Base-by-base conservation (phyloP, 2,329 filamentous ascomycete species). In the Coniochaeta hoffmannii region DNA sequence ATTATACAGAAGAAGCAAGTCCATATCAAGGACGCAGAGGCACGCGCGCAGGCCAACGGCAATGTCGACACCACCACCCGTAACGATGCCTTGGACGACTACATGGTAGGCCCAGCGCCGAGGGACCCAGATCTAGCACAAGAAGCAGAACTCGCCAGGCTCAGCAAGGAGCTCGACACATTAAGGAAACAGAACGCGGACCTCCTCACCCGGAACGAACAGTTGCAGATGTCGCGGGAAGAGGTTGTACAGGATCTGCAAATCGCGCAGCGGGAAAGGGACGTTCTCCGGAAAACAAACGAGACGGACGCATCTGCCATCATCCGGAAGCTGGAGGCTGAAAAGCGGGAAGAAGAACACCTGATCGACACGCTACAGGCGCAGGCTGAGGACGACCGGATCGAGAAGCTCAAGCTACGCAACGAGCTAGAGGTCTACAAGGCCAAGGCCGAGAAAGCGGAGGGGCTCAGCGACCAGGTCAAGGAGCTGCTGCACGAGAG, bases 361-460 rank as follows among this genome's bases (percentile, higher is more conserved):
- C 75, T 90, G 52, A 91, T 92, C 64, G 83, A 84, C 36, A 80
- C 76, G 24, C 81, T 90, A 61, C 88, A 92, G 66, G 78, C 79
- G 19, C 81, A 88, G 61, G 71, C 86, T 11, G 81, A 87, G 56
- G 74, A 78, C 31, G 69, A 78, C 58, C 71, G 72, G 17, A 66
- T 72, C 15, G 67, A 71, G 66, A 80, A 73, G 60, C 72, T 73
- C 44, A 72, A 69, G 26, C 65, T 81, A 31, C 68, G 72, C 54
- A 73, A 72, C 57, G 80, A 84, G 59, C 74, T 82, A 34, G 68
- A 72, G 53, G 69, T 69, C 38, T 68, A 82, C 30, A 73, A 72
- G 53, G 69, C 68, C 55, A 76, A 70, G 65, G 74, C 76, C 32
- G 72, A 76, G 38, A 74, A 76, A 53, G 71, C 76, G 1, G 76